Conservation (phyloP, 495 filamentous ascomycete genomes). For the Penicillium longicatenatum region DNA sequence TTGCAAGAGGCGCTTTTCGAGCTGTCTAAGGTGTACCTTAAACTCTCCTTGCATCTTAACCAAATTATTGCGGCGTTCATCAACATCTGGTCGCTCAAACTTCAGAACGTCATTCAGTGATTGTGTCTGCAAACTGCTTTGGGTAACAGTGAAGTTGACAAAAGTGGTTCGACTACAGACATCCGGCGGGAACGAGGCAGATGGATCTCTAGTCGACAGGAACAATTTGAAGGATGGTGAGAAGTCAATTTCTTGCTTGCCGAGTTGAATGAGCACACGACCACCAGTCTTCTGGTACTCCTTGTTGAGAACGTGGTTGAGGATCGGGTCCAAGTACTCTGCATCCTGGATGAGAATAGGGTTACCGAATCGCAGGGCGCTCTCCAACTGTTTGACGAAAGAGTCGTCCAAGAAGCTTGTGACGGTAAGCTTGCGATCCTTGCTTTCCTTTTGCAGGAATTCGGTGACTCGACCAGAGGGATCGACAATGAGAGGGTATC, state of each 20-base stretch:
- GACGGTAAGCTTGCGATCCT: constrained; percentile 89
- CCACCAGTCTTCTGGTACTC: constrained; percentile 99
- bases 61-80: constrained; percentile 90
- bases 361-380: constrained; percentile 94
- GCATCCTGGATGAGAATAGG: constrained; percentile 98
- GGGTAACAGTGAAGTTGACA: constrained; percentile 99
- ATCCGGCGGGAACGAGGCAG: constrained; percentile 94
- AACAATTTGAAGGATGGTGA: constrained; percentile 96
- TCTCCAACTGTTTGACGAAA: constrained; percentile 96
- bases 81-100: constrained; percentile 96
- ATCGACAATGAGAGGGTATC: constrained; percentile 97
- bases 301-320: constrained; percentile 99
- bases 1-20: constrained; percentile 93
- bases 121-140: constrained; percentile 97
- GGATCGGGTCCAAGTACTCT: constrained; percentile 92
- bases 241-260: constrained; percentile 99
- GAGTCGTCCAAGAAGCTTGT: constrained; percentile 98
- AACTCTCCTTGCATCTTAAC: constrained; percentile 99
- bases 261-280: constrained; percentile 95
- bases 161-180: constrained; percentile 98
- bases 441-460: constrained; percentile 91
- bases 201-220: constrained; percentile 93
- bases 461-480: constrained; percentile 92
- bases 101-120: constrained; percentile 96
- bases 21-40: constrained; percentile 90